Evolutionary conservation across 352 stramenopile species (phyloP).

Genomic region (Pythium apleroticum): DNA sequence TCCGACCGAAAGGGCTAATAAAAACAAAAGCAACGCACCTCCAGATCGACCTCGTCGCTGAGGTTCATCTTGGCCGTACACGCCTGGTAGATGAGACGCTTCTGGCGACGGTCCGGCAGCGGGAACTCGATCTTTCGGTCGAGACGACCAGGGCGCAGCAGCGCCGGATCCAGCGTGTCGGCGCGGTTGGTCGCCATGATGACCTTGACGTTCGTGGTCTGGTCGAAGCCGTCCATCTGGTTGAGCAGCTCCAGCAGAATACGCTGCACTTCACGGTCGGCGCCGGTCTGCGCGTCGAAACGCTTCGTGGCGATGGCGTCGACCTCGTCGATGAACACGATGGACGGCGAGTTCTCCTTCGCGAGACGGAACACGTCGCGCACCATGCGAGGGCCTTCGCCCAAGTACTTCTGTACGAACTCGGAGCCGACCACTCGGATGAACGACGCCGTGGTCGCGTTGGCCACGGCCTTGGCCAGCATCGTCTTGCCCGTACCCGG

Average conservation of each 20-base stretch:
- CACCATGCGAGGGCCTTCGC: constrained; percentile 99
- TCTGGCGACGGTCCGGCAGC: constrained; percentile 98
- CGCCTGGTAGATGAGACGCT: constrained; percentile 99
- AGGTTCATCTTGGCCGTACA: constrained; percentile 99
- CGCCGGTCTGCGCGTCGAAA: constrained; percentile 98
- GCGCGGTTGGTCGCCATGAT: constrained; percentile 99
- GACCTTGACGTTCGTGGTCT: constrained; percentile 99
- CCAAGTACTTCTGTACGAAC: constrained; percentile 99
- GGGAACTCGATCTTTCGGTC: constrained; percentile 99
- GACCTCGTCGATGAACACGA: constrained; percentile 99
- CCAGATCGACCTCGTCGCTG: constrained; percentile 98
- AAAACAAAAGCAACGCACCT: constrained; percentile 45
- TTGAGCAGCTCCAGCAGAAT: constrained; percentile 99
- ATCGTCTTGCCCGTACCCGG: constrained; percentile 98
- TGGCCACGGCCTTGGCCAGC: constrained; percentile 99
- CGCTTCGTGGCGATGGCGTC: constrained; percentile 99
- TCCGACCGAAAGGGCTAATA: too few relatives aligned
- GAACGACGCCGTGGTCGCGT: constrained; percentile 98
- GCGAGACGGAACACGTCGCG: constrained; percentile 99
- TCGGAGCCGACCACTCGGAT: constrained; percentile 97
- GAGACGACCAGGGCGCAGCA: constrained; percentile 97
- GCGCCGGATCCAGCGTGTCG: constrained; percentile 98
- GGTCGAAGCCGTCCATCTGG: constrained; percentile 99
- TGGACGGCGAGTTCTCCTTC: constrained; percentile 98
- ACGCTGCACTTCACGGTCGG: constrained; percentile 96